These are phyloP conservation scores for Leishmania lainsoni DNA, from an alignment of 208 protist genomes.

Conservation along the genomic window DNA sequence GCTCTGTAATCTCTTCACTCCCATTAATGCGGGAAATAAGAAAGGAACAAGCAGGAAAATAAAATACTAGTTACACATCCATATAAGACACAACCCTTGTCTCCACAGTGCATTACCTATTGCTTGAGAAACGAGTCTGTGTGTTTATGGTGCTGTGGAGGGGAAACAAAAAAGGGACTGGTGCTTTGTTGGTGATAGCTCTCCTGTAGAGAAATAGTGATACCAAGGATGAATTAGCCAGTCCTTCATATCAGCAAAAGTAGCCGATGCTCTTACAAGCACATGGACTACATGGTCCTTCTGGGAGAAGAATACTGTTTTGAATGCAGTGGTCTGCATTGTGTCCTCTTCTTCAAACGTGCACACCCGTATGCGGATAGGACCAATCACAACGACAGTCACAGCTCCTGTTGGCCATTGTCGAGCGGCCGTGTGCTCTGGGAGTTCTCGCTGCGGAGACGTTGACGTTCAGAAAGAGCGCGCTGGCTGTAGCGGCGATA, in stretches of 20 bases:
- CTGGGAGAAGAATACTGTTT: not conserved
- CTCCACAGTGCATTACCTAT: not conserved
- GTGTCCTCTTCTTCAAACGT: not conserved
- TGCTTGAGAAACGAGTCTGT: not conserved
- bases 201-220: not conserved
- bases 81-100: not conserved
- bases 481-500: slow-evolving; percentile 43
- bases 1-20: not conserved
- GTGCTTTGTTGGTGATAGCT: not conserved
- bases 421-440: not conserved
- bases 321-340: not conserved
- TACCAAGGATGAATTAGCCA: not conserved
- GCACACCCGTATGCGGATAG: not conserved
- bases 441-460: slow-evolving; percentile 29
- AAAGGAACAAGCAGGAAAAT: not conserved
- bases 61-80: not conserved
- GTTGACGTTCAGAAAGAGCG: slow-evolving; percentile 46
- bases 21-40: not conserved
- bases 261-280: slow-evolving; percentile 3
- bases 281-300: not conserved
- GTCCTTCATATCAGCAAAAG: not conserved
- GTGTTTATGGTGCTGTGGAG: not conserved
- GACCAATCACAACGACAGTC: not conserved
- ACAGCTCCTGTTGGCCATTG: not conserved
- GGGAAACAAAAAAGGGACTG: not conserved